Base-by-base conservation (phyloP, 208 protist genomes). In the Sergeia podlipaevii region DNA sequence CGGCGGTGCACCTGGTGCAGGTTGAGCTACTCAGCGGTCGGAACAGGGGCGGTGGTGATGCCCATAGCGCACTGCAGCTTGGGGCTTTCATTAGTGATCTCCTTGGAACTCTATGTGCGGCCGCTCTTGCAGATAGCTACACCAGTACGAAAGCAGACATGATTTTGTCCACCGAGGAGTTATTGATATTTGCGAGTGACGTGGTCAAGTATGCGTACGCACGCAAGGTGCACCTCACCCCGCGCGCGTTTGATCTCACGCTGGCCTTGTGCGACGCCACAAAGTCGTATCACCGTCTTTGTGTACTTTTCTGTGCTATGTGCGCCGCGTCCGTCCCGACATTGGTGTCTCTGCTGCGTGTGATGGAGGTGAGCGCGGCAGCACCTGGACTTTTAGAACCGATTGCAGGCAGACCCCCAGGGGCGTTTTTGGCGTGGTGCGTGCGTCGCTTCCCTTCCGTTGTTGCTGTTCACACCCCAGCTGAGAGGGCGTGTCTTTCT, bases 1-100 rank as follows among this genome's bases (percentile, higher is more conserved):
- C 59, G 8, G 75, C 71, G 20, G 53, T 86, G 38, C 53, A 52
- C 8, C 72, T 95, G 11, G 81, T 95, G 6, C 60, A 70, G 11
- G 64, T 81, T 6, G 81, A 90, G 46, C 52, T 95, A 4, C 72
- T 95, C 13, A 77, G 62, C 33, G 75, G 74, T 17, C 77, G 72
- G 13, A 83, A 79, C 3, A 27, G 42, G 15, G 63, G 46, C 0
- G 7, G 15, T 15, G 34, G 36, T 4, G 34, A 65, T n/a, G 30
- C 41, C 1, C 38, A 37, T 2, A 65, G 52, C 4, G 47, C 61
- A 18, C 32, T 82, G 32, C 65, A 77, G 8, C 60, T 95, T 4
- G 63, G 74, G 20, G 81, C 76, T 2, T 95, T 95, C 63, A 47
- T 95, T 30, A 89, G 77, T 33, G 88, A 95, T 34, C 44, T 95